Percentiles rank a stretch among this genome's conserved stretches.
phyloP scores from a whole-genome alignment of 768 basidiomycete species.

The Rhodocollybia butyracea region DNA sequence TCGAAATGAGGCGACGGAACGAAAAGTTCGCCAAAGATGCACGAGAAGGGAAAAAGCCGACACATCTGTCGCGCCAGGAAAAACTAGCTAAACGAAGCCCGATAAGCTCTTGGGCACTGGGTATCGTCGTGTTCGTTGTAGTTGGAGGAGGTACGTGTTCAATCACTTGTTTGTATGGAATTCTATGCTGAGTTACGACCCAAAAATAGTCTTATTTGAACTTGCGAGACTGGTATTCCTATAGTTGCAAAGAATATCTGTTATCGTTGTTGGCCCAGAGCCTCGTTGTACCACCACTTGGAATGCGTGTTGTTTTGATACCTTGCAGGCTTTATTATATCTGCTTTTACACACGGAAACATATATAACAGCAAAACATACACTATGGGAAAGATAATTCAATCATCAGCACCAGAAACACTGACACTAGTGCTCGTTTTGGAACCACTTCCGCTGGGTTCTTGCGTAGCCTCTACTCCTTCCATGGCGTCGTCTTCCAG shows the following conservation, averaged over 20 bases:
- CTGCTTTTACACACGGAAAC: too few species aligned
- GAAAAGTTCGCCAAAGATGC: conserved; percentile 75
- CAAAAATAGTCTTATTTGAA: conserved; percentile 66
- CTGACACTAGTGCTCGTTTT: conserved; percentile 61
- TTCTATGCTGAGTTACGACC: background rate
- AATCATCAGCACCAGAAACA: conserved; percentile 47
- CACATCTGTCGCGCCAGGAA: conserved; percentile 70
- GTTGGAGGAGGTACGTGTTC: conserved; percentile 68
- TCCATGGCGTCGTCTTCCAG: conserved; percentile 81
- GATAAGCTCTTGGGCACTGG: conserved; percentile 71
- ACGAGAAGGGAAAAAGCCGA: conserved; percentile 72
- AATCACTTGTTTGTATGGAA: background rate
- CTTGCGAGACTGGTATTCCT: conserved; percentile 64
- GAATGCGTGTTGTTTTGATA: conserved; percentile 11
- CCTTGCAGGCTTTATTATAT: conserved; percentile 3
- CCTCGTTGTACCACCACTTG: conserved; percentile 8
- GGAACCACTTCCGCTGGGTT: conserved; percentile 38
- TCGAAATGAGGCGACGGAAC: conserved; percentile 79
- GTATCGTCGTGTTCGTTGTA: conserved; percentile 72
- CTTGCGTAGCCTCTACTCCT: conserved; percentile 49
- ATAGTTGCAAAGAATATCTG: conserved; percentile 23
- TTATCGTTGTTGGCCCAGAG: background rate
- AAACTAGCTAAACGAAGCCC: conserved; percentile 69
- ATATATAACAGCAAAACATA: too few species aligned
- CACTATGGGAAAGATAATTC: too few species aligned